Evolutionary conservation across 352 stramenopile species (phyloP).

Genomic region (Phytophthora palmivora): DNA sequence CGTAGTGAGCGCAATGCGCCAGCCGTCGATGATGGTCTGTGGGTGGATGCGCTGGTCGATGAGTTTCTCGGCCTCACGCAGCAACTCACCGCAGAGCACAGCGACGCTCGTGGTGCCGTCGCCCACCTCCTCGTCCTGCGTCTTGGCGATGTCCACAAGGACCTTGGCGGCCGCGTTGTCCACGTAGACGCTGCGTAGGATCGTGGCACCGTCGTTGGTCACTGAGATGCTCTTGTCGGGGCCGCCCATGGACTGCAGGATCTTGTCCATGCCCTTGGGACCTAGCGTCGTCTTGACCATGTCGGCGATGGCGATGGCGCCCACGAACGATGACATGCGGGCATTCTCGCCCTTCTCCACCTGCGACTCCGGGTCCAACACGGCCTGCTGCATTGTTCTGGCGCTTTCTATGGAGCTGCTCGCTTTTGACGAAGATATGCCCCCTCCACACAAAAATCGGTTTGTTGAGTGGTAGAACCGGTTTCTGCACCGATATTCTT

Average conservation of each 20-base stretch:
- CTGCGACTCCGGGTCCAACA: slow-evolving; percentile 83
- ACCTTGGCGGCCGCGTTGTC: slow-evolving; percentile 99
- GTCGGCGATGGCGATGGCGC: slow-evolving; percentile 99
- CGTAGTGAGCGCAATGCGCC: slow-evolving; percentile 93
- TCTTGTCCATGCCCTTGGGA: slow-evolving; percentile 99
- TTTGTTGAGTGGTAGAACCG: no score
- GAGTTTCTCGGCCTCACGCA: slow-evolving; percentile 97
- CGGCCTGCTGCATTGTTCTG: slow-evolving; percentile 50
- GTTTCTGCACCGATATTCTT: no score
- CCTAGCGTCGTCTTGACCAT: slow-evolving; percentile 99
- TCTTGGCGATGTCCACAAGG: slow-evolving; percentile 99
- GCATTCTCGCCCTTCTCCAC: slow-evolving; percentile 97
- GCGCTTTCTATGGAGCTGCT: slow-evolving; percentile 33
- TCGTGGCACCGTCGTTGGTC: slow-evolving; percentile 99
- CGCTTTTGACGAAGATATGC: slow-evolving; percentile 27
- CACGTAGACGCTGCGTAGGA: slow-evolving; percentile 97
- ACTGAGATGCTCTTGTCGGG: slow-evolving; percentile 93
- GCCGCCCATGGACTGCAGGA: slow-evolving; percentile 95
- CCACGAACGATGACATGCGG: slow-evolving; percentile 98
- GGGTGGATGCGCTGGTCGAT: slow-evolving; percentile 97
- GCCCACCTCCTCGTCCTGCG: slow-evolving; percentile 98
- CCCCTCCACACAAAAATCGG: slow-evolving; percentile 22
- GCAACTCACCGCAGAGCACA: slow-evolving; percentile 97
- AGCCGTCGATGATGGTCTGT: slow-evolving; percentile 99
- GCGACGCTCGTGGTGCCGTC: slow-evolving; percentile 98